Evolutionary conservation across 2,329 filamentous ascomycete species (phyloP).

Genomic region (Pyrenochaeta sp.): DNA sequence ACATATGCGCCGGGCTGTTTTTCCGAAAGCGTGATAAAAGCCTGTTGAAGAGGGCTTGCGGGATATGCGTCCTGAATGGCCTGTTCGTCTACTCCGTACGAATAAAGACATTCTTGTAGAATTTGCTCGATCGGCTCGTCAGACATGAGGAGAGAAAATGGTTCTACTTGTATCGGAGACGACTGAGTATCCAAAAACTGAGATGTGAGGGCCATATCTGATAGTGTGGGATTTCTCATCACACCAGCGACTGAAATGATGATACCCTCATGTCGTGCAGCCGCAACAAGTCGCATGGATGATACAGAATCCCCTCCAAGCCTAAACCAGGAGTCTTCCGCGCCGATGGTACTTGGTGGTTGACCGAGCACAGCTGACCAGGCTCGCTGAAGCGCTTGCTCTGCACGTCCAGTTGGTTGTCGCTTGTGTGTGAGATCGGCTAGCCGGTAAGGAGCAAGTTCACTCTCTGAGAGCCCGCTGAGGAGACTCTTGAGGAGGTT

Average conservation of each 20-base stretch:
- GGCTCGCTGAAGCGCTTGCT: conserved; percentile 14
- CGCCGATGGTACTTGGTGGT: conserved; percentile 8
- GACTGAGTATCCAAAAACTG: no score
- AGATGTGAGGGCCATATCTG: background rate
- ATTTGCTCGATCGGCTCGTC: no score
- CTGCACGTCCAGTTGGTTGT: conserved; percentile 1
- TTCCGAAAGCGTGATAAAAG: no score
- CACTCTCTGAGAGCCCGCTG: conserved; percentile 9
- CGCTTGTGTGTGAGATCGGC: background rate
- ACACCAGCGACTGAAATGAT: conserved; percentile 2
- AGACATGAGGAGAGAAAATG: no score
- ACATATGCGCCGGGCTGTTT: no score
- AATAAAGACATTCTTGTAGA: no score
- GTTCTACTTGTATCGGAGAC: no score
- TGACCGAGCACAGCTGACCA: conserved; percentile 25
- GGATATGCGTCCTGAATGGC: no score
- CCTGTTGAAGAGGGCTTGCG: no score
- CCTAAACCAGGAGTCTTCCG: conserved; percentile 25
- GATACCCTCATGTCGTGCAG: background rate
- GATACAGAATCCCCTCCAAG: conserved; percentile 15
- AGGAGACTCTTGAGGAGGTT: conserved; percentile 14
- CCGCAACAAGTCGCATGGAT: conserved; percentile 6
- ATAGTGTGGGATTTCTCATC: background rate
- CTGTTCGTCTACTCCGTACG: no score
- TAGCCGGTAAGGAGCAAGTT: background rate